Evolutionary conservation across 2,329 filamentous ascomycete genomes (phyloP).

Genomic region (Hysterium pulicare): DNA sequence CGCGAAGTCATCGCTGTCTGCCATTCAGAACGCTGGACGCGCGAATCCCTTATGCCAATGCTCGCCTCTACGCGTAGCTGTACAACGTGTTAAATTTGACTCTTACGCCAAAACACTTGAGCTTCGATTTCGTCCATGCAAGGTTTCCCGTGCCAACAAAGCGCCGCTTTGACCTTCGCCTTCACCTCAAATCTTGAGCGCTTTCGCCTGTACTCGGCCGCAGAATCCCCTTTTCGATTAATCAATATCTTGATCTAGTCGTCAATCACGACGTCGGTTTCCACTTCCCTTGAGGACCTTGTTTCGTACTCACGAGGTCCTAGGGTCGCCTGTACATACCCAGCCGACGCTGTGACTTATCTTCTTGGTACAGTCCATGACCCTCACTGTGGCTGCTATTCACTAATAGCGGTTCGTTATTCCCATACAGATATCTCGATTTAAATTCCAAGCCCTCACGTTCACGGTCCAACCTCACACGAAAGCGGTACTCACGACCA

Average conservation of each 20-base stretch:
- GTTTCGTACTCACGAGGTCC: too few relatives aligned
- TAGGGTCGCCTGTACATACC: too few relatives aligned
- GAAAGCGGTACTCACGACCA: background rate
- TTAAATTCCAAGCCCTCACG: background rate
- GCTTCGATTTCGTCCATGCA: conserved; percentile 12
- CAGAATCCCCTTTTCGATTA: too few relatives aligned
- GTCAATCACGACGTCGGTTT: too few relatives aligned
- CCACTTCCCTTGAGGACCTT: too few relatives aligned
- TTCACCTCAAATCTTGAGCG: conserved; percentile 16
- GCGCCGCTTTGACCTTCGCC: conserved; percentile 29
- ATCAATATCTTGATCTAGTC: too few relatives aligned
- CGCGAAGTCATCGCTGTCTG: conserved; percentile 17
- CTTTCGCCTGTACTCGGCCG: too few relatives aligned
- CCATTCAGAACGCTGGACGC: conserved; percentile 22
- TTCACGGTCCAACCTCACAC: conserved; percentile 1
- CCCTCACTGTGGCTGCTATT: too few relatives aligned
- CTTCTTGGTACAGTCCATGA: background rate
- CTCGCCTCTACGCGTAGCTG: conserved; percentile 17
- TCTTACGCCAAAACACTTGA: conserved; percentile 14
- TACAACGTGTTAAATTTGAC: conserved; percentile 15
- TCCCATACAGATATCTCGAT: background rate
- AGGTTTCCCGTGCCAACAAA: conserved; percentile 15
- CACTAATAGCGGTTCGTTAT: too few relatives aligned
- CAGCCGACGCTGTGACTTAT: too few relatives aligned
- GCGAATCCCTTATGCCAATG: conserved; percentile 9